Percentiles rank a stretch among this genome's conserved stretches.
These are phyloP conservation scores for Quercus suber DNA, from an alignment of 306 rosid species.

Conservation along the genomic window DNA sequence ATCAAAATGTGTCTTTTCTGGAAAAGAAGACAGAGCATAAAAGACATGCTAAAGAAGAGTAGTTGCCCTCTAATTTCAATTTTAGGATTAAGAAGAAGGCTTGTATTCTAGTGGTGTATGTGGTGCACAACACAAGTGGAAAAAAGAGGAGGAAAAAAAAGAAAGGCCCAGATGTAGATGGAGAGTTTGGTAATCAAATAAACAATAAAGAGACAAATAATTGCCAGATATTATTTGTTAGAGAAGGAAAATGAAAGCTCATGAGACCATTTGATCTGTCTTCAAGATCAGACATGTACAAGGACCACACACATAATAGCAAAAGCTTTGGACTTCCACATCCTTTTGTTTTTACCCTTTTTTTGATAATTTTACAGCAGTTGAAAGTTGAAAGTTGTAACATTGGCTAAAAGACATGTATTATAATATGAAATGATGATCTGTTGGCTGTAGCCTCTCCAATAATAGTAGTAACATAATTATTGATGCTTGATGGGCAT, in stretches of 20 bases:
- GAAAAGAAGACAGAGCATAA: neutral
- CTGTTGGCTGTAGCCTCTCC: neutral
- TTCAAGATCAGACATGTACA: neutral
- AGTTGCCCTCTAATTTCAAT: neutral
- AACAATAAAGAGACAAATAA: conserved; percentile 17
- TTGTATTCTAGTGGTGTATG: neutral
- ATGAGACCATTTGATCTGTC: conserved; percentile 10
- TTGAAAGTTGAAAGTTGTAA: no score
- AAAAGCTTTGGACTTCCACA: neutral
- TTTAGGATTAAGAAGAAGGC: neutral
- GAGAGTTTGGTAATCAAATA: neutral
- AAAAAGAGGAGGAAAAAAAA: neutral
- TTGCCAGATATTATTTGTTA: conserved; percentile 6
- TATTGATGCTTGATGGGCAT: neutral
- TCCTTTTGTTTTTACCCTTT: neutral
- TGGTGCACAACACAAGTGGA: conserved; percentile 3
- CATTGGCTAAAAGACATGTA: no score
- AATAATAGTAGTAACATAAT: conserved; percentile 14
- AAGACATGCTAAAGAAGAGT: neutral
- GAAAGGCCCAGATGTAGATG: neutral
- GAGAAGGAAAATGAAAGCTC: conserved; percentile 26
- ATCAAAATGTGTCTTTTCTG: neutral
- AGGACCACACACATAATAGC: conserved; percentile 16
- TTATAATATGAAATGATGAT: neutral
- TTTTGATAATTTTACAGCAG: neutral